Conservation (phyloP, 257 asterid genomes). For the Nicotiana obtusifolia region DNA sequence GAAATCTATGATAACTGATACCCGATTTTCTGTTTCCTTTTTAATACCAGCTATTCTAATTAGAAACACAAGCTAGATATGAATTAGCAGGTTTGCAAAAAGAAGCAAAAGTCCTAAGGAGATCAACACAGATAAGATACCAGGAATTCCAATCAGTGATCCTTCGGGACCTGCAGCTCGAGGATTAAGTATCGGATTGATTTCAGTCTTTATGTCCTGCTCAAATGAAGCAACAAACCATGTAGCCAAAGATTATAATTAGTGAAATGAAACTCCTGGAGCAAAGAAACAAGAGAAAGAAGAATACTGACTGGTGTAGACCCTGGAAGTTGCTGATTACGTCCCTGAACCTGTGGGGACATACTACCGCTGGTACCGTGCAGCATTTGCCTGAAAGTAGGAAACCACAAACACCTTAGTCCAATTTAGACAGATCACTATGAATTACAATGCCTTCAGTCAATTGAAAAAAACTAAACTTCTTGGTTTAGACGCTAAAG, state of each 20-base stretch:
- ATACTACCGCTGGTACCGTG: slow-evolving; percentile 79
- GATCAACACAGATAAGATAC: slow-evolving; percentile 28
- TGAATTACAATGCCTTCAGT: not conserved
- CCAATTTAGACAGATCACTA: not conserved
- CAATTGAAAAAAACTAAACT: not conserved
- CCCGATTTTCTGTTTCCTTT: not conserved
- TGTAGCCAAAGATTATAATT: not conserved
- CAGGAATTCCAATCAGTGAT: slow-evolving; percentile 86
- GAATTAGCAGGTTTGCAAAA: not conserved
- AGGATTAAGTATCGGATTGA: slow-evolving; percentile 76
- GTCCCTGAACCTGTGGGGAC: slow-evolving; percentile 88
- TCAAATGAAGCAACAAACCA: not conserved
- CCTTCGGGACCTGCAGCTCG: slow-evolving; percentile 82
- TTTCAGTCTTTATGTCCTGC: slow-evolving; percentile 88
- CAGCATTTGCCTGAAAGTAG: slow-evolving; percentile 63
- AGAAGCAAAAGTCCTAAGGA: not conserved
- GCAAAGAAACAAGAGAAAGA: slow-evolving; percentile 12
- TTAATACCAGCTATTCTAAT: not conserved
- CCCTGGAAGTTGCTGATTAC: slow-evolving; percentile 91
- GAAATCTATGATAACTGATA: not conserved
- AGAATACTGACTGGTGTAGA: slow-evolving; percentile 68
- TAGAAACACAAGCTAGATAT: not conserved
- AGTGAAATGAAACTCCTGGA: not conserved
- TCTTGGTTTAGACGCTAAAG: not conserved
- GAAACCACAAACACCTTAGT: slow-evolving; percentile 8